A percentile compares a stretch with the other conserved stretches of the same genome.
Evolutionary conservation across 495 filamentous ascomycete species (phyloP).

Genomic region (Parathielavia appendiculata): DNA sequence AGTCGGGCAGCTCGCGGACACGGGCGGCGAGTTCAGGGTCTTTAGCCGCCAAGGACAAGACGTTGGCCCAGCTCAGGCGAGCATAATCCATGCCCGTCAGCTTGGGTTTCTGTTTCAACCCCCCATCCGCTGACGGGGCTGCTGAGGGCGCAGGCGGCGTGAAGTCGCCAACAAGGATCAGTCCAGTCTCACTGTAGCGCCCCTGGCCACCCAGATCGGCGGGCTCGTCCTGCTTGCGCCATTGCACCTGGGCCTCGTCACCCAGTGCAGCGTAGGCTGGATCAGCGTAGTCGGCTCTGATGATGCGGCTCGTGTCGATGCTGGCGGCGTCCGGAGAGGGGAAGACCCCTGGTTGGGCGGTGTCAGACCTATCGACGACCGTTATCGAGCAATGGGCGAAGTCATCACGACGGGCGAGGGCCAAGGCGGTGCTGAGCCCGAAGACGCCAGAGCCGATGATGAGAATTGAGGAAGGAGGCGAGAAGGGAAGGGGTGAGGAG

Average conservation of each 20-base stretch:
- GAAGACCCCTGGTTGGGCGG: conserved; percentile 45
- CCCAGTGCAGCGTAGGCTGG: conserved; percentile 66
- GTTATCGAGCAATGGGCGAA: conserved; percentile 57
- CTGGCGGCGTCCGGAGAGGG: conserved; percentile 65
- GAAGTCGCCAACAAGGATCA: conserved; percentile 60
- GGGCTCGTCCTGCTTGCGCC: conserved; percentile 57
- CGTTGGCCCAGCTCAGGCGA: conserved; percentile 59
- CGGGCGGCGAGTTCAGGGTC: conserved; percentile 40
- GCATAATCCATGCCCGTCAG: conserved; percentile 60
- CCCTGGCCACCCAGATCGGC: conserved; percentile 53
- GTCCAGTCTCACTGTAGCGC: conserved; percentile 70
- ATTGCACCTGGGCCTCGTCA: conserved; percentile 58
- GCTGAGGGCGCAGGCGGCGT: conserved; percentile 7
- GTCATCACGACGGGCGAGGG: conserved; percentile 51
- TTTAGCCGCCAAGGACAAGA: conserved; percentile 38
- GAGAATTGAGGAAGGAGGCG: conserved; percentile 52
- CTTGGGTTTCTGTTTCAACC: conserved; percentile 34
- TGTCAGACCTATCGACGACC: conserved; percentile 58
- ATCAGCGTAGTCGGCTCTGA: conserved; percentile 78
- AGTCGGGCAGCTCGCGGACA: conserved; percentile 47
- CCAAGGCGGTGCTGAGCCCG: conserved; percentile 63
- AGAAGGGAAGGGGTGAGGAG: conserved; percentile 17
- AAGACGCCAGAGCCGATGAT: conserved; percentile 77
- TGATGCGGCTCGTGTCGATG: conserved; percentile 70
- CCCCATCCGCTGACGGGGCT: conserved; percentile 20